These are phyloP conservation scores for Sporothrix dimorphospora DNA, from an alignment of 2,329 filamentous ascomycete genomes.

Conservation along the genomic window DNA sequence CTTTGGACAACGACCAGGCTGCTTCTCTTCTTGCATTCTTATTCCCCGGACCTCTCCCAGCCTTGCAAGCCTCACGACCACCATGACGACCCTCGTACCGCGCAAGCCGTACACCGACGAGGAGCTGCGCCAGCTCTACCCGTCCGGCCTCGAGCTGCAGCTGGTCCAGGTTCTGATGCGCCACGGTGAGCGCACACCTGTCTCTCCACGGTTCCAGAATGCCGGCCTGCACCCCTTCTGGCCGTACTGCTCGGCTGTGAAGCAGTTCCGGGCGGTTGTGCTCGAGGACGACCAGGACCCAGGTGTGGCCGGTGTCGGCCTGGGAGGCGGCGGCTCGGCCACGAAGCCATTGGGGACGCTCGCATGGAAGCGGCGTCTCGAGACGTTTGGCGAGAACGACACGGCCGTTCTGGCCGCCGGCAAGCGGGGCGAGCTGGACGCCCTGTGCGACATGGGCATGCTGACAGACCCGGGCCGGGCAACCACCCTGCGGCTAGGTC, in stretches of 20 bases:
- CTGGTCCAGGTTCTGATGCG: slow-evolving; percentile 86
- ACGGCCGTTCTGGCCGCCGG: slow-evolving; percentile 71
- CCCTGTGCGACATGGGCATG: slow-evolving; percentile 77
- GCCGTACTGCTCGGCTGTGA: slow-evolving; percentile 85
- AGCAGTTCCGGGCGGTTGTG: slow-evolving; percentile 63
- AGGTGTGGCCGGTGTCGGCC: slow-evolving; percentile 50
- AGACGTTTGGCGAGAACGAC: slow-evolving; percentile 75
- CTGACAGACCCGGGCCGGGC: slow-evolving; percentile 75
- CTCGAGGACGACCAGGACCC: slow-evolving; percentile 47
- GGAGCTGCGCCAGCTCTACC: slow-evolving; percentile 82
- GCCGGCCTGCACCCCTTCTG: slow-evolving; percentile 70
- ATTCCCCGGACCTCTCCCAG: background rate
- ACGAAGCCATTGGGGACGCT: slow-evolving; percentile 49
- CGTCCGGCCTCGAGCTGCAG: slow-evolving; percentile 75
- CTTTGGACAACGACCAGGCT: background rate
- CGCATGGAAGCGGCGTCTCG: slow-evolving; percentile 72
- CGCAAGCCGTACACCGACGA: slow-evolving; percentile 76
- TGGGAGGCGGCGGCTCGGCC: slow-evolving; percentile 38
- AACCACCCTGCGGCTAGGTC: slow-evolving; percentile 71
- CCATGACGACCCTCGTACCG: slow-evolving; percentile 78
- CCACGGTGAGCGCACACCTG: slow-evolving; percentile 81
- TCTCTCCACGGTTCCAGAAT: slow-evolving; percentile 86
- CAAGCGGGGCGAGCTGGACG: slow-evolving; percentile 70
- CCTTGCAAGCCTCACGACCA: background rate
- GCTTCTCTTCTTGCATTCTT: background rate